Evolutionary conservation across 352 stramenopile genomes (phyloP), one percentile per base, ranked within the genome.

Genomic region (Globisporangium barbulae): DNA sequence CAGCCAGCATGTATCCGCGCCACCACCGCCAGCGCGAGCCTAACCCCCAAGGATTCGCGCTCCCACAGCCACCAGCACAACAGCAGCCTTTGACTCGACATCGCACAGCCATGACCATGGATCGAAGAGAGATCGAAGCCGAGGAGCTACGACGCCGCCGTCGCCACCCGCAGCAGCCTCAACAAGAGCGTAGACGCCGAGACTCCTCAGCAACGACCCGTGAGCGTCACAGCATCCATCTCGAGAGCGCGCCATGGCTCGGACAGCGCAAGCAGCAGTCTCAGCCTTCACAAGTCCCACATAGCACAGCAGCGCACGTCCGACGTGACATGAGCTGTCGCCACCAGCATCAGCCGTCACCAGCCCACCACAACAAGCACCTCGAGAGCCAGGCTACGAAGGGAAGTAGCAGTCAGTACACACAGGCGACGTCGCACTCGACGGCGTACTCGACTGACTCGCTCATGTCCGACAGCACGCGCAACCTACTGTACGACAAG

Each of bases 181-280:
- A 12, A 12, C 25, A 22, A 56, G 28, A 66, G 30, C 31, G 22
- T 19, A 25, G 33, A 21, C 33, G 15, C 17, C 48, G 59, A 44
- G 45, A 53, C 15, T 48, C 31, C 2, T 30, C 25, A 17, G 17
- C 41, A 4, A 7, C 25, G 13, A 5, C 25, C 3, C 25, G 41
- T 1, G 37, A 41, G n/a, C 48, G 33, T 8, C 52, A 33, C 61
- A 56, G 41, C 31, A 67, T 67, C 50, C 61, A 61, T 15, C 61
- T 67, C 8, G 53, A 67, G 13, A 67, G 61, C n/a, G 61, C 61
- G 13, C 61, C 53, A 19, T 61, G 61, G 61, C 52, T 67, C 17
- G 61, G 44, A 19, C 42, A 61, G 2, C 61, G 33, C 55, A 35
- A 49, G n/a, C 53, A 50, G 22, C 48, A 37, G 25, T 9, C 25